Base-by-base conservation (phyloP, 179 eudicot genomes). In the Monotropa hypopitys region DNA sequence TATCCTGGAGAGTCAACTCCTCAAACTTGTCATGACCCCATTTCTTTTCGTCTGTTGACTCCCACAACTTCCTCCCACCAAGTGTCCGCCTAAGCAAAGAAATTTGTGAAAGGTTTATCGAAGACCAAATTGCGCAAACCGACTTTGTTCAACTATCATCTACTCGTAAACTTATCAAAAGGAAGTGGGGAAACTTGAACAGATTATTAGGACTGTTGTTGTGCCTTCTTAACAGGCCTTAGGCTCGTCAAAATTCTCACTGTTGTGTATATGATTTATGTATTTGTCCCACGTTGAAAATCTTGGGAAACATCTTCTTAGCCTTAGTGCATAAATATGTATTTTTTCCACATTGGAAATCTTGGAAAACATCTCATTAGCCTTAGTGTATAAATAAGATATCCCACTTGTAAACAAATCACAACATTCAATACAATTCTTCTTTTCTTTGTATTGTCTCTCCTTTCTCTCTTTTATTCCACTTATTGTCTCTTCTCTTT, bases 21-120 rank as follows among this genome's bases (percentile, higher is more conserved):
- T 95, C 99, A 83, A 94, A 95, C 84, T 93, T 92, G 88, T 95
- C 99, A 85, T 95, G 99, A 35, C 97, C 97, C 99, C 99, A 95
- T 86, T 93, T 93, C 80, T 86, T 88, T 45, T 93, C 89, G 80
- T 95, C 97, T 84, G 86, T 93, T 38, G 97, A 93, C 83, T 93
- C 99, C 99, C 99, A 95, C 79, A 95, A 84, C 77, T 84, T 91
- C 78, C 89, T 86, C 81, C 97, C 96, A 81, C 89, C 97, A 91
- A 88, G 83, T 13, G 84, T 90, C 62, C 97, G 91, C 89, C 99
- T 94, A 65, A 54, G 30, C n/a, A 79, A 59, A 38, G 15, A 47
- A 63, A 46, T 33, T 11, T 11, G 26, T 56, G 53, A 59, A 57
- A 77, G 7, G 7, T 59, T 54, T 40, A 69, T 35, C 21, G 26